Conservation (phyloP, 2,329 filamentous ascomycete species). For the Metarhizium anisopliae region DNA sequence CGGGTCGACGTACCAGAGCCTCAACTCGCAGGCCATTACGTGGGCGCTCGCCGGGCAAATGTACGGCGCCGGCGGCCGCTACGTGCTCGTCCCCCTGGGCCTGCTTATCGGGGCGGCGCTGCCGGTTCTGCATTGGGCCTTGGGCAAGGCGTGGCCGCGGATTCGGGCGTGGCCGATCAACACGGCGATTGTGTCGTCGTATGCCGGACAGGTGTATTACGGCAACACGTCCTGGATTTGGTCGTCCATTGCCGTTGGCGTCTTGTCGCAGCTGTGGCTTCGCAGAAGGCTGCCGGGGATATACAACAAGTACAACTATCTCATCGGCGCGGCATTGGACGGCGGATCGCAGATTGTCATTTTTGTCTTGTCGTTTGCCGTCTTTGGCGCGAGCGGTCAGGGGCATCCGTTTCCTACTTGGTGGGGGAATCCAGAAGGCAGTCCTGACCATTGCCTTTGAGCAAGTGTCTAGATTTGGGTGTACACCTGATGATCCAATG, state of each 20-base stretch:
- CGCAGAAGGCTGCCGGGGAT: constrained; percentile 41
- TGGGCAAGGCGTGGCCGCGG: neutral
- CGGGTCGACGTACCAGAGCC: constrained; percentile 35
- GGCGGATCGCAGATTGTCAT: constrained; percentile 31
- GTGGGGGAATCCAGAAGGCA: constrained; percentile 26
- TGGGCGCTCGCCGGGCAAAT: constrained; percentile 30
- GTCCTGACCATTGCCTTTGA: neutral
- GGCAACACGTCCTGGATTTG: too few relatives aligned
- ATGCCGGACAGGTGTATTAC: too few relatives aligned
- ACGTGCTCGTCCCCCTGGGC: constrained; percentile 27
- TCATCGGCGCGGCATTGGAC: constrained; percentile 44
- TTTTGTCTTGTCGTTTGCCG: constrained; percentile 38
- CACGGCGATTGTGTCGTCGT: too few relatives aligned
- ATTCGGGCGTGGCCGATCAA: too few relatives aligned
- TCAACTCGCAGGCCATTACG: constrained; percentile 27
- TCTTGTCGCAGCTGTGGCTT: constrained; percentile 42
- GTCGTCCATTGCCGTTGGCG: constrained; percentile 23
- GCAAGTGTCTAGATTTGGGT: too few relatives aligned
- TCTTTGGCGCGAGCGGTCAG: constrained; percentile 40
- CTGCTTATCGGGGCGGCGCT: constrained; percentile 26
- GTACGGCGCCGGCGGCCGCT: constrained; percentile 28
- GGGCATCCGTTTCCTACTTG: constrained; percentile 38
- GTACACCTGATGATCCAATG: too few relatives aligned
- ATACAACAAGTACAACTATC: constrained; percentile 45
- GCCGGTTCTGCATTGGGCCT: constrained; percentile 19